phyloP scores from a whole-genome alignment of 306 rosid genomes.

The Vigna unguiculata region DNA sequence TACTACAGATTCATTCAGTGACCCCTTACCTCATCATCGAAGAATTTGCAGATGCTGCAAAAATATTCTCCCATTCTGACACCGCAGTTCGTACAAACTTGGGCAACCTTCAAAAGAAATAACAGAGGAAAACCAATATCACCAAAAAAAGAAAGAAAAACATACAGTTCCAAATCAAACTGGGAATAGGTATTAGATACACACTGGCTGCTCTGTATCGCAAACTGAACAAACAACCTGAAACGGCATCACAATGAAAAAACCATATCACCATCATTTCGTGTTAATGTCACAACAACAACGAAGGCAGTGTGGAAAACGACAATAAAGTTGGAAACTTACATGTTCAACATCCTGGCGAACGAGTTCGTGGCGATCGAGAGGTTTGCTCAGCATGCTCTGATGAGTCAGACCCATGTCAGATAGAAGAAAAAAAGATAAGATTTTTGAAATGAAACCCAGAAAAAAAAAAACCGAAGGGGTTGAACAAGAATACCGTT shows the following conservation, averaged over 20 bases:
- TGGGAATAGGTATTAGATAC: conserved; percentile 40
- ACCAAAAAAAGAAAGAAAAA: not conserved
- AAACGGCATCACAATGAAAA: conserved; percentile 42
- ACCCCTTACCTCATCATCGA: conserved; percentile 81
- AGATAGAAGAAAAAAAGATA: conserved; percentile 38
- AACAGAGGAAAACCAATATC: conserved; percentile 4
- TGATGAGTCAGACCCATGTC: conserved; percentile 51
- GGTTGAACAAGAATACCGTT: conserved; percentile 53
- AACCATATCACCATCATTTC: conserved; percentile 11
- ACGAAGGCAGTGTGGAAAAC: not conserved
- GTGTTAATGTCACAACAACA: conserved; percentile 8
- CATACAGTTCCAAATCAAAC: conserved; percentile 1
- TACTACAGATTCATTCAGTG: conserved; percentile 23
- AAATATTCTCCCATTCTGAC: conserved; percentile 95
- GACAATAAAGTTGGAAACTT: conserved; percentile 17
- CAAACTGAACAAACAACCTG: conserved; percentile 96
- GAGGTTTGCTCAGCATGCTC: conserved; percentile 70
- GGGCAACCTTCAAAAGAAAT: conserved; percentile 63
- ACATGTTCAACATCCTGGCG: conserved; percentile 82
- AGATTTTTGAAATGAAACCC: conserved; percentile 9
- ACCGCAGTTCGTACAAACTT: conserved; percentile 93
- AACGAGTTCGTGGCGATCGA: conserved; percentile 81
- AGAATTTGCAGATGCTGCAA: conserved; percentile 89
- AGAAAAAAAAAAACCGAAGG: not conserved
- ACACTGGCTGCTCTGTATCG: conserved; percentile 95